Evolutionary conservation across 2,329 filamentous ascomycete species (phyloP), one percentile per base, ranked within the genome.

Genomic region (Aspergillus neoniger): DNA sequence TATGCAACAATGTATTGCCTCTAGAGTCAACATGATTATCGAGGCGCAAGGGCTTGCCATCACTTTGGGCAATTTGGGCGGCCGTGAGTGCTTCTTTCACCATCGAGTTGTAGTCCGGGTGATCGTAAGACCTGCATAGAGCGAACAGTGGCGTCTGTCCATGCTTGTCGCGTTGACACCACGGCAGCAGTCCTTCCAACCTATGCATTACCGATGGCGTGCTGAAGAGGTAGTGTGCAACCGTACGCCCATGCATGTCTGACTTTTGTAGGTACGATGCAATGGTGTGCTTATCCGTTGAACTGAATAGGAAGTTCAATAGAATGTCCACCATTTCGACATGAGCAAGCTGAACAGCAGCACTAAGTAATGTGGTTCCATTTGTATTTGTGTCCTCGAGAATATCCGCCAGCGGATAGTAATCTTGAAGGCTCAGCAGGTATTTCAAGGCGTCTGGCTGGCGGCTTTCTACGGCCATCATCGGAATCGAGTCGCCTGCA

Each of bases 121-220:
- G 92, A 72, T 99, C 95, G 71, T 99, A 99, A 0, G 92, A 98
- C 68, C 95, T 87, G 74, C 93, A 98, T 1, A 98, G 82, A 2
- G 95, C 95, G 74, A 99, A 98, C 8, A 99, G 80, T 1, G 95
- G 96, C n/a, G 96, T 99, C 76, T 98, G 95, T 0, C 95, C 95
- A 72, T 98, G 97, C 74, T 92, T 96, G 76, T 99, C 95, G 67
- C 89, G 92, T 75, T 96, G 87, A 60, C 87, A 86, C 95, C 95
- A 99, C 8, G 92, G 91, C 56, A 99, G 81, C 65, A 94, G 78
- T 61, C 85, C 83, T 2, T 92, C 93, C 62, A 98, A 88, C 57
- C 85, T 84, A 48, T 82, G 80, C 66, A 99, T 95, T 19, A 99
- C 81, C 56, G 85, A 83, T 2, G 95, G 95, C 8, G 91, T 89